Evolutionary conservation across 176 grass and related monocot genomes (phyloP).

Genomic region (Cymbopogon citratus): DNA sequence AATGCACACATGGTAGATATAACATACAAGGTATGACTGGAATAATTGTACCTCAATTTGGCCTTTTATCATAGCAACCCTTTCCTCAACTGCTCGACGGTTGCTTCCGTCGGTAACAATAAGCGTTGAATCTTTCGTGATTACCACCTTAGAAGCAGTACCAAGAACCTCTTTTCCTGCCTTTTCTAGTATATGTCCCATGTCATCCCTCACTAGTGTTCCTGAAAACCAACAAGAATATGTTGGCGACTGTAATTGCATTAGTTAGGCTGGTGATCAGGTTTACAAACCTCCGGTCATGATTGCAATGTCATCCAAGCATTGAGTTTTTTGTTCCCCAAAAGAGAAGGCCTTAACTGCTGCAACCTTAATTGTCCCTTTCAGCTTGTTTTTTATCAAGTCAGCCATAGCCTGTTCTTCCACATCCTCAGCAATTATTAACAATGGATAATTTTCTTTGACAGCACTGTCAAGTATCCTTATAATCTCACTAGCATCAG

Average conservation of each 20-base stretch:
- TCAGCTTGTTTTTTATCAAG: conserved; percentile 86
- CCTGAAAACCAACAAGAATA: conserved; percentile 45
- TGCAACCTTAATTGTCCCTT: conserved; percentile 74
- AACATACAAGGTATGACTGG: background rate
- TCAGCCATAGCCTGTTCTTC: conserved; percentile 59
- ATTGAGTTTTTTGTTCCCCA: conserved; percentile 79
- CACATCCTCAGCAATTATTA: conserved; percentile 84
- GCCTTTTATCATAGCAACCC: conserved; percentile 58
- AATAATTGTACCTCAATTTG: conserved; percentile 62
- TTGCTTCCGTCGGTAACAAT: conserved; percentile 82
- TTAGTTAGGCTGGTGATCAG: background rate
- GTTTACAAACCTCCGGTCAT: conserved; percentile 77
- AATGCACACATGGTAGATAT: background rate
- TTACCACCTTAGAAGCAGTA: conserved; percentile 66
- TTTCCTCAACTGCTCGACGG: conserved; percentile 49
- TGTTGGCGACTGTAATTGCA: conserved; percentile 1
- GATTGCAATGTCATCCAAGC: conserved; percentile 80
- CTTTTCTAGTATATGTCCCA: conserved; percentile 74
- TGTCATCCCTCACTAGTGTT: conserved; percentile 67
- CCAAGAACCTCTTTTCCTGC: conserved; percentile 79
- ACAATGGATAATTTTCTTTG: conserved; percentile 73
- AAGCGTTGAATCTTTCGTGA: conserved; percentile 80
- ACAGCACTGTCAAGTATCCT: conserved; percentile 72
- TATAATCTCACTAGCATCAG: conserved; percentile 70
- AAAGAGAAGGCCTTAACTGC: conserved; percentile 89